Evolutionary conservation across 768 basidiomycete species (phyloP).

Genomic region (Auricularia sp.): DNA sequence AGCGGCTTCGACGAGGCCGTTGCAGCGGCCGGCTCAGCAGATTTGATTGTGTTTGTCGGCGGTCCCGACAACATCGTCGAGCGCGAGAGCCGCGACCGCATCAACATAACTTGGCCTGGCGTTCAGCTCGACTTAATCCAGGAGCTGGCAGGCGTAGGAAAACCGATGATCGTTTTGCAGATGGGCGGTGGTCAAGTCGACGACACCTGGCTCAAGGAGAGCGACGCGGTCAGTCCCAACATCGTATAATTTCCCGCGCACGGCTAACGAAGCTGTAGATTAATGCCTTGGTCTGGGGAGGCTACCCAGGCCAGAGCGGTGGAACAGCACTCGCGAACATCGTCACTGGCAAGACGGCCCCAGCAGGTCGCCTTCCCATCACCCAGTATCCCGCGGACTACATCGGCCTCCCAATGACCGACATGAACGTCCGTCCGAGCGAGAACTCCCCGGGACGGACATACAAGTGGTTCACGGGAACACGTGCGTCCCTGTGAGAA

Average conservation of each 20-base stretch:
- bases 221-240: conserved; percentile 24
- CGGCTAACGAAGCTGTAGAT: conserved; percentile 22
- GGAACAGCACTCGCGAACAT: conserved; percentile 45
- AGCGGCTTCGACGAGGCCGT: conserved; percentile 42
- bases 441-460: conserved; percentile 42
- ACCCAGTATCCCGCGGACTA: conserved; percentile 47
- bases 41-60: conserved; percentile 42
- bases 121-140: conserved; percentile 41
- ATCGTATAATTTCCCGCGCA: no score
- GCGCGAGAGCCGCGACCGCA: conserved; percentile 36
- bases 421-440: conserved; percentile 45
- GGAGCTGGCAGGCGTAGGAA: conserved; percentile 34
- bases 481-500: conserved; percentile 9
- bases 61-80: conserved; percentile 44
- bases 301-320: conserved; percentile 48
- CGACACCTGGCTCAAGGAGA: conserved; percentile 34
- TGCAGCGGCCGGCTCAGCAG: conserved; percentile 37
- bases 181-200: conserved; percentile 52
- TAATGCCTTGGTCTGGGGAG: conserved; percentile 45
- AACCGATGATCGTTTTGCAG: conserved; percentile 44
- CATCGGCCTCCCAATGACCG: conserved; percentile 42
- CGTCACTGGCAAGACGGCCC: conserved; percentile 38
- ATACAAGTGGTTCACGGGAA: conserved; percentile 47
- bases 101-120: conserved; percentile 43
- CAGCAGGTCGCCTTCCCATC: conserved; percentile 42